Evolutionary conservation across 139 green algal genomes (phyloP).

Genomic region (Desmodesmus armatus): DNA sequence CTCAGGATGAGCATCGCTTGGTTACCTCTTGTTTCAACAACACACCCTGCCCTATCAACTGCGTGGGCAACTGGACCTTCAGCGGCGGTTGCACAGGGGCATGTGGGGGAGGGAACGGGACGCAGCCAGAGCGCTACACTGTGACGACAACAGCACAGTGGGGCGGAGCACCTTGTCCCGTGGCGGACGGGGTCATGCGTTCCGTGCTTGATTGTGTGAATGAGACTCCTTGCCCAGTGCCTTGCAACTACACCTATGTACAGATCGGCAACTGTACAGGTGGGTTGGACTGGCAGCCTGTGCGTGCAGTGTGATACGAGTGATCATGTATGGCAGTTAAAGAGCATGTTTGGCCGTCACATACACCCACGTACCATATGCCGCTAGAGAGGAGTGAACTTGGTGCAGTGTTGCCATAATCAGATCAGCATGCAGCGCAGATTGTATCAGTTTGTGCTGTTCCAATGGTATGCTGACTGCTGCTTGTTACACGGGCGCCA

Average conservation of each 20-base stretch:
- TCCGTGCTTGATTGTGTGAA: background rate
- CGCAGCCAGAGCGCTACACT: background rate
- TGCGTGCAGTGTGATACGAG: no score
- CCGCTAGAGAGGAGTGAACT: no score
- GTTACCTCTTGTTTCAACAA: slow-evolving; percentile 1
- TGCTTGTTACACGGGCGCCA: no score
- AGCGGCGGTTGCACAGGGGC: background rate
- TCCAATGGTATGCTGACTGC: no score
- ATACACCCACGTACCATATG: no score
- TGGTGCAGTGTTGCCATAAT: no score
- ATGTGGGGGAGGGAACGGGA: background rate
- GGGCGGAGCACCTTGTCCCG: background rate
- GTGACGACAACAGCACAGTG: background rate
- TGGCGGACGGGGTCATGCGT: background rate
- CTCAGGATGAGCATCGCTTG: background rate
- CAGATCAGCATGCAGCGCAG: no score
- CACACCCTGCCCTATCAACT: background rate
- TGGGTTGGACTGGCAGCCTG: background rate
- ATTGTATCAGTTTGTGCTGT: no score
- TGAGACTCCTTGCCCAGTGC: background rate
- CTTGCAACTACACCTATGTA: background rate
- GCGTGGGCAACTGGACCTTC: background rate
- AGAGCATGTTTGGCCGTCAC: no score
- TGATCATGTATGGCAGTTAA: no score
- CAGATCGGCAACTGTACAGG: slow-evolving; percentile 1